Conservation (phyloP, 257 asterid species). For the Solanum sparsipilum region DNA sequence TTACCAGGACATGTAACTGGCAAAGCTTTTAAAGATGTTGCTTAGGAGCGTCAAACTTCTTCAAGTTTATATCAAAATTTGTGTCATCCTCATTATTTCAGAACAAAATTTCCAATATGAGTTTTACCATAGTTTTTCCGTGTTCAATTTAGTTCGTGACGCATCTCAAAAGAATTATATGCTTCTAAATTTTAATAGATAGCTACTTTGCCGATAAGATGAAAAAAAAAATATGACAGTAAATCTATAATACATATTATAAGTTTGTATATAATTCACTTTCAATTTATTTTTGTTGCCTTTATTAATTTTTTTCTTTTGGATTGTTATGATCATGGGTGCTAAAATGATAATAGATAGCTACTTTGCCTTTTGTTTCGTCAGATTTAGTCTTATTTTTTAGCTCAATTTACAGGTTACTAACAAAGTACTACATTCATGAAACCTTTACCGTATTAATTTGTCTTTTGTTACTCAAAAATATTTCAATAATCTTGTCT, state of each 20-base stretch:
- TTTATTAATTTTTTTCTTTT: too few relatives aligned
- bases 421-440: neutral
- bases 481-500: neutral
- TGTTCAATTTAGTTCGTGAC: neutral
- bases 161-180: neutral
- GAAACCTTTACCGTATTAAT: neutral
- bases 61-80: neutral
- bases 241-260: neutral
- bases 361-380: neutral
- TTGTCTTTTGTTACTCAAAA: neutral
- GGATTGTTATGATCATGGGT: neutral
- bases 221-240: neutral
- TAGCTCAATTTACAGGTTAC: neutral
- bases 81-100: neutral
- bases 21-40: neutral
- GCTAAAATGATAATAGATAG: neutral
- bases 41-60: neutral
- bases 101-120: neutral
- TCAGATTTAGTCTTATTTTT: neutral
- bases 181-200: neutral
- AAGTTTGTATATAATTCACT: neutral
- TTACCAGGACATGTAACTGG: neutral
- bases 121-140: neutral
- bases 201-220: neutral
- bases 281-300: neutral